Percentiles rank a stretch among this genome's conserved stretches.
Conservation (phyloP, 768 basidiomycete species). For the Hypsizygus marmoreus region DNA sequence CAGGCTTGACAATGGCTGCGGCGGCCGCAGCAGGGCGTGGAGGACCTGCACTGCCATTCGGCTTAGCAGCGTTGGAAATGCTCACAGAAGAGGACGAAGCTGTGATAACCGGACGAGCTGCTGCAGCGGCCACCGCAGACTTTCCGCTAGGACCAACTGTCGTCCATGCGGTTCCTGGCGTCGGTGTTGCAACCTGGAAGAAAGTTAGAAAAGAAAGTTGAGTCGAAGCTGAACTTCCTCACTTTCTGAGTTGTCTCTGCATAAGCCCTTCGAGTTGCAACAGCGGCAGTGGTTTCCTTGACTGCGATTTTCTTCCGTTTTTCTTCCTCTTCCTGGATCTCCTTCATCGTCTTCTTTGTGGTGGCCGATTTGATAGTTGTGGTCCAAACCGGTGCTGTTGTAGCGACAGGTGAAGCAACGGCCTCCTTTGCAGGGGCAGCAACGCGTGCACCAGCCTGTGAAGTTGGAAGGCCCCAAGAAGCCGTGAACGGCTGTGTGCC, state of each 20-base stretch:
- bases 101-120: conserved; percentile 31
- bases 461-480: conserved; percentile 86
- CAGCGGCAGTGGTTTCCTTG: conserved; percentile 60
- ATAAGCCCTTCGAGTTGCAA: conserved; percentile 68
- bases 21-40: conserved; percentile 39
- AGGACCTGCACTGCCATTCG: conserved; percentile 40
- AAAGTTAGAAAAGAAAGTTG: conserved; percentile 14
- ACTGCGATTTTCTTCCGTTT: conserved; percentile 67
- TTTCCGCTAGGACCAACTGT: conserved; percentile 86
- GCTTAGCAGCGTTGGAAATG: conserved; percentile 31
- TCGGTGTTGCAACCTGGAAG: conserved; percentile 25
- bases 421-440: conserved; percentile 45
- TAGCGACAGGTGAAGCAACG: conserved; percentile 28
- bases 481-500: conserved; percentile 64
- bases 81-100: conserved; percentile 31
- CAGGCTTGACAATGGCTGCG: conserved; percentile 33
- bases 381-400: conserved; percentile 71
- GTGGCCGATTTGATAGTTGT: conserved; percentile 53
- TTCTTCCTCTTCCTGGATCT: conserved; percentile 98
- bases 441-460: conserved; percentile 67
- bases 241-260: conserved; percentile 83
- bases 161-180: conserved; percentile 69
- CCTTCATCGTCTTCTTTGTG: conserved; percentile 93
- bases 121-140: conserved; percentile 32
- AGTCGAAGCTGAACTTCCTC: conserved; percentile 12